These are phyloP conservation scores for Axilococcus clingmanii DNA, from an alignment of 139 green algal genomes.

Conservation along the genomic window DNA sequence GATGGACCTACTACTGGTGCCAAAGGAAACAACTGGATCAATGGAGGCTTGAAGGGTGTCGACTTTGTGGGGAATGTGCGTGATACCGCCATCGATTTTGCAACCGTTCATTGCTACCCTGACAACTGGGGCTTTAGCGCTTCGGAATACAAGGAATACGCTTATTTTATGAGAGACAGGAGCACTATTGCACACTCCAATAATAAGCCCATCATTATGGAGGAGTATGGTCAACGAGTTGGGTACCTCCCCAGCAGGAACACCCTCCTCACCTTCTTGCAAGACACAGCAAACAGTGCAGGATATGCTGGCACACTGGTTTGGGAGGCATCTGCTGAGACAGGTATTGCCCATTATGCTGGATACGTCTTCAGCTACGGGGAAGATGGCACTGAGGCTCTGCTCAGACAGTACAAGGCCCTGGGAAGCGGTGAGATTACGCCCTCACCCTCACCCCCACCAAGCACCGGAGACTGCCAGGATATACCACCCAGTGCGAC, in stretches of 20 bases:
- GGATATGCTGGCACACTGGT: conserved; percentile 12
- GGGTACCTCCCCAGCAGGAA: conserved; percentile 8
- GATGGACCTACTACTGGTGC: conserved; percentile 5
- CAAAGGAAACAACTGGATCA: conserved; percentile 4
- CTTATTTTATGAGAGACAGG: conserved; percentile 12
- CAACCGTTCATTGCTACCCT: conserved; percentile 33
- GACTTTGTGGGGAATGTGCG: conserved; percentile 24
- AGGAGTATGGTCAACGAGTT: conserved; percentile 29
- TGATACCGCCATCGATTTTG: conserved; percentile 23
- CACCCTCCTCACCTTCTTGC: conserved; percentile 1
- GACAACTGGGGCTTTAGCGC: conserved; percentile 15
- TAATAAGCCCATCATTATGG: conserved; percentile 35
- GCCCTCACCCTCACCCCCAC: neutral
- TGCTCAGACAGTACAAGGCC: conserved; percentile 2
- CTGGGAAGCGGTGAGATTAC: neutral
- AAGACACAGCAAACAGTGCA: neutral
- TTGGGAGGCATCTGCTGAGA: conserved; percentile 2
- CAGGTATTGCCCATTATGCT: neutral
- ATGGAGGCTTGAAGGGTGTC: conserved; percentile 21
- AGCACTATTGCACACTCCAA: conserved; percentile 12
- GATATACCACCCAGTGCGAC: neutral
- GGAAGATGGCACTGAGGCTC: conserved; percentile 1
- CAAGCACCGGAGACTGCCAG: neutral
- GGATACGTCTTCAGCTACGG: conserved; percentile 14
- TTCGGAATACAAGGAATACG: conserved; percentile 2